phyloP scores from a whole-genome alignment of 1,284 basidiomycete genomes.

The Singerocomus inundabilis region DNA sequence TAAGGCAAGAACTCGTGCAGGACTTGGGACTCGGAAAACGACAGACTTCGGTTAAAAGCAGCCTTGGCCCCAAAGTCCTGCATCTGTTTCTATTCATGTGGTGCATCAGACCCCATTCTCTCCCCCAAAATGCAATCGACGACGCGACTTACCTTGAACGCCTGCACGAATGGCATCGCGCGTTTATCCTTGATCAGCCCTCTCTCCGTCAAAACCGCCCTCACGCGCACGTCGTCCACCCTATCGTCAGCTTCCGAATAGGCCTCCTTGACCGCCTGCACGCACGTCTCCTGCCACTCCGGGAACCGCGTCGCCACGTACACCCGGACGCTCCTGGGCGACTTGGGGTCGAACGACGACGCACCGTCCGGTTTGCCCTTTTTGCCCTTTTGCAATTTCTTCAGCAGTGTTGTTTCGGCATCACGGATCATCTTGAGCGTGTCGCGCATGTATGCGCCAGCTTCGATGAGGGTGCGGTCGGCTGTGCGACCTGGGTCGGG shows the following conservation, averaged over 20 bases:
- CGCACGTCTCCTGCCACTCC: constrained; percentile 88
- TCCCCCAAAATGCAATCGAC: constrained; percentile 41
- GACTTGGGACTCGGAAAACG: constrained; percentile 85
- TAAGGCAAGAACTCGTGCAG: constrained; percentile 76
- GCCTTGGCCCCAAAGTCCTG: constrained; percentile 73
- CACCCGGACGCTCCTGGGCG: constrained; percentile 82
- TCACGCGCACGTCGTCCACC: constrained; percentile 85
- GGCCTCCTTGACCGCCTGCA: constrained; percentile 72
- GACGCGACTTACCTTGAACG: constrained; percentile 72
- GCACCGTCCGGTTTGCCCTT: constrained; percentile 41
- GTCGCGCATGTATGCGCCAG: constrained; percentile 81
- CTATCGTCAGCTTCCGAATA: constrained; percentile 60
- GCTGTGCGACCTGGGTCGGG: constrained; percentile 61
- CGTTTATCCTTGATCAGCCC: constrained; percentile 96
- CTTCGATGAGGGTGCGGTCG: constrained; percentile 65
- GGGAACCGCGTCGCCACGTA: constrained; percentile 93
- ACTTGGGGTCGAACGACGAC: constrained; percentile 74
- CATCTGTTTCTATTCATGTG: constrained; percentile 73
- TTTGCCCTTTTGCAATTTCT: constrained; percentile 71
- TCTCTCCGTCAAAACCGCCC: constrained; percentile 65
- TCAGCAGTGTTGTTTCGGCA: constrained; percentile 77
- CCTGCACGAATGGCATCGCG: constrained; percentile 92
- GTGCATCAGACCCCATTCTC: not conserved
- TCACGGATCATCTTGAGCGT: constrained; percentile 90
- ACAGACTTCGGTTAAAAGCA: constrained; percentile 85